phyloP scores from a whole-genome alignment of 1,139 yeast species.

The Debaryomycetaceae sp. region DNA sequence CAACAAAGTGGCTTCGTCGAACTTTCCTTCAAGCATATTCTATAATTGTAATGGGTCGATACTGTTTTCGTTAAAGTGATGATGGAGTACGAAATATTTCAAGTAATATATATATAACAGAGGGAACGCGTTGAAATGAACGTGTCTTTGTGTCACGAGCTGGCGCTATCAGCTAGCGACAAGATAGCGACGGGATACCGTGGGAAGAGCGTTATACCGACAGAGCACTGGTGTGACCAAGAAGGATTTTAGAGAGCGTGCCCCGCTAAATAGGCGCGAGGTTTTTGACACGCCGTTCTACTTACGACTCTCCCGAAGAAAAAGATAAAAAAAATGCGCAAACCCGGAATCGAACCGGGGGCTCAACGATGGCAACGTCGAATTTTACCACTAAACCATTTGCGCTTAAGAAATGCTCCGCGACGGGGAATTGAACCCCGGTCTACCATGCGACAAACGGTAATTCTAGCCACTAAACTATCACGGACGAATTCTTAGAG shows the following conservation, averaged over 20 bases:
- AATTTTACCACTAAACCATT: constrained; percentile 16
- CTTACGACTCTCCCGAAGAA: background rate
- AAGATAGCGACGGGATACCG: background rate
- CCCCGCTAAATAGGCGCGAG: too few relatives aligned
- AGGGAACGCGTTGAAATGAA: background rate
- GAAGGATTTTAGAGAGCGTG: too few relatives aligned
- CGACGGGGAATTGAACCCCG: constrained; percentile 52
- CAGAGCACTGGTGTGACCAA: too few relatives aligned
- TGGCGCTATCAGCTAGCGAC: background rate
- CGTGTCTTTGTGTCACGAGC: constrained; percentile 1
- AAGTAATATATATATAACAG: background rate
- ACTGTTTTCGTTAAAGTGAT: background rate
- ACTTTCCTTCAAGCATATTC: constrained; percentile 92
- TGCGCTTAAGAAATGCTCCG: constrained; percentile 25
- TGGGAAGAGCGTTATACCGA: background rate
- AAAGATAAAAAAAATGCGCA: constrained; percentile 9
- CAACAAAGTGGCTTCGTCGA: constrained; percentile 86
- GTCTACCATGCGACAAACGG: constrained; percentile 49
- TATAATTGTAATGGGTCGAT: background rate
- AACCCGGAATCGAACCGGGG: constrained; percentile 17
- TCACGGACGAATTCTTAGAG: constrained; percentile 26
- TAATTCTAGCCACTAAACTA: constrained; percentile 48
- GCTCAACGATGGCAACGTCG: constrained; percentile 16
- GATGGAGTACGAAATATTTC: background rate
- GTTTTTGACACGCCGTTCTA: too few relatives aligned